Conservation (phyloP, 495 filamentous ascomycete genomes). For the Neohortaea acidophila region DNA sequence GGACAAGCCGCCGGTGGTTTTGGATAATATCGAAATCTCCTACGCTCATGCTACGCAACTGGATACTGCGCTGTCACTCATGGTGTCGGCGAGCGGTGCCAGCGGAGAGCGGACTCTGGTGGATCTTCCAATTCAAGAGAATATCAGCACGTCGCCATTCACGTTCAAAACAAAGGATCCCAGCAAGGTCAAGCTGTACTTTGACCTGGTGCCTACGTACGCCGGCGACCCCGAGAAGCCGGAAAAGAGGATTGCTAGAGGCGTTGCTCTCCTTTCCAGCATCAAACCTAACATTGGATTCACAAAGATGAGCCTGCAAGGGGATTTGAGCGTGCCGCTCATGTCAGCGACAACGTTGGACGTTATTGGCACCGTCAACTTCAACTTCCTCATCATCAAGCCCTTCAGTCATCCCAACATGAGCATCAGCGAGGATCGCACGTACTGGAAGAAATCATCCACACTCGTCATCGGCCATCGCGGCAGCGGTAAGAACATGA, state of each 20-base stretch:
- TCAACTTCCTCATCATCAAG: slow-evolving; percentile 91
- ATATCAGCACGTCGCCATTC: slow-evolving; percentile 82
- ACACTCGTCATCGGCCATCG: slow-evolving; percentile 92
- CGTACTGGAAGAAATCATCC: slow-evolving; percentile 80
- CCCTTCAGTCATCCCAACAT: slow-evolving; percentile 90
- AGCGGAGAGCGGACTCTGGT: slow-evolving; percentile 73
- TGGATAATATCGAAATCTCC: slow-evolving; percentile 76
- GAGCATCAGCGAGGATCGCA: slow-evolving; percentile 73
- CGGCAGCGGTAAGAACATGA: slow-evolving; percentile 79
- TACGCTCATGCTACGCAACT: slow-evolving; percentile 83
- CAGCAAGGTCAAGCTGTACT: slow-evolving; percentile 71
- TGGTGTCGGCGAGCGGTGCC: slow-evolving; percentile 80
- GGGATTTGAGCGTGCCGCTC: slow-evolving; percentile 86
- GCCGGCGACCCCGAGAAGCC: slow-evolving; percentile 75
- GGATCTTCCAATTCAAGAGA: slow-evolving; percentile 85
- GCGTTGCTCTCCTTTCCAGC: slow-evolving; percentile 73
- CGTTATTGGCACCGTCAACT: slow-evolving; percentile 84
- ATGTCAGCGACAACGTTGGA: slow-evolving; percentile 66
- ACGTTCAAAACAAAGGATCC: slow-evolving; percentile 67
- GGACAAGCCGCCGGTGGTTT: slow-evolving; percentile 57
- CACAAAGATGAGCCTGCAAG: slow-evolving; percentile 71
- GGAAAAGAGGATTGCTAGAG: slow-evolving; percentile 50
- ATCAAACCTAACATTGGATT: slow-evolving; percentile 68
- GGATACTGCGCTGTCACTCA: slow-evolving; percentile 82
- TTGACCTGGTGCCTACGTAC: slow-evolving; percentile 96